Evolutionary conservation across 2,329 filamentous ascomycete species (phyloP), one percentile per base, ranked within the genome.

Genomic region (Cladosporium phlei): DNA sequence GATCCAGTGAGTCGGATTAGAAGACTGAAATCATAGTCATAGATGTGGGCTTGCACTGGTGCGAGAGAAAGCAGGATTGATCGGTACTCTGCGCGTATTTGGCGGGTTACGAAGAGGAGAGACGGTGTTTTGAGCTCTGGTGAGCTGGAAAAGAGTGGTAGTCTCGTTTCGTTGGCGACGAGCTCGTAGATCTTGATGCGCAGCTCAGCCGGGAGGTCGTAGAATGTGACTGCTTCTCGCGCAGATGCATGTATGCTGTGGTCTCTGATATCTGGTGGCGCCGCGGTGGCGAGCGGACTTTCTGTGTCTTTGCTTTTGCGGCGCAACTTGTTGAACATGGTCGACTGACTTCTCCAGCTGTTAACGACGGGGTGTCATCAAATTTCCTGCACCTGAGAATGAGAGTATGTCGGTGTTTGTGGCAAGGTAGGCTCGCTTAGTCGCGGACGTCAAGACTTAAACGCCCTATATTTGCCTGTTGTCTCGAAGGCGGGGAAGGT

Each of bases 191-290:
- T 56, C 1, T 52, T 38, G 25, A 61, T 63, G n/a, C 61, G 55
- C 2, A 64, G 42, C 38, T 64, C 61, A 5, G 59, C 50, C 2
- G 61, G 61, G 2, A 64, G 51, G 38, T 55, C 52, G 49, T 60
- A 59, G 53, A 64, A 62, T 3, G 6, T 19, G 3, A 8, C 29
- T 3, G 25, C 12, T 19, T 19, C 17, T 7, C 12, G n/a, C 8
- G 21, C 24, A 6, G 5, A 4, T 6, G 11, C 25, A 37, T n/a
- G 20, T n/a, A n/a, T n/a, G n/a, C n/a, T n/a, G 24, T n/a, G 10
- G 5, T 28, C 10, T 10, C 16, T 39, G 14, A 16, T 19, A 17
- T 21, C 20, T 27, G 16, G 16, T 28, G 11, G 25, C 16, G 10
- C 5, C 11, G 12, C 37, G 24, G 12, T 28, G 25, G 24, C 25